Evolutionary conservation across 1,284 basidiomycete genomes (phyloP).

Genomic region (Phellopilus nigrolimitatus): DNA sequence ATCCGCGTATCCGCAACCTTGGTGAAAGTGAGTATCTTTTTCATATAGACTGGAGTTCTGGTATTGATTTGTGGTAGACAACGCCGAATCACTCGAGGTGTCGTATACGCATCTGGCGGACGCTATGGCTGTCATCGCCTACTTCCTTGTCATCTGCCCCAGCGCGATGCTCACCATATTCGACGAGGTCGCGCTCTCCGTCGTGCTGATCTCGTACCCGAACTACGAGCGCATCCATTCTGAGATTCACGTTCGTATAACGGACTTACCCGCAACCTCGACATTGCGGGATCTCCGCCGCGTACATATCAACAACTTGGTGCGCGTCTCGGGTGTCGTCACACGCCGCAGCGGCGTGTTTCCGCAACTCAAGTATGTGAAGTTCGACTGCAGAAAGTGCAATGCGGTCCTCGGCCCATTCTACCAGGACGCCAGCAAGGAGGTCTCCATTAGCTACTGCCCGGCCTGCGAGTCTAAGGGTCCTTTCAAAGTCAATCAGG

Average conservation of each 20-base stretch:
- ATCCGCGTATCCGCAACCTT: conserved; percentile 86
- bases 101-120: conserved; percentile 90
- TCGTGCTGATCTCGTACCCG: conserved; percentile 94
- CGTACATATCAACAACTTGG: conserved; percentile 89
- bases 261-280: conserved; percentile 85
- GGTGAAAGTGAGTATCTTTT: conserved; percentile 76
- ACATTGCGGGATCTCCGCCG: conserved; percentile 94
- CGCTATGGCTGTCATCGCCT: conserved; percentile 92
- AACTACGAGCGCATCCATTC: conserved; percentile 96
- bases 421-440: conserved; percentile 94
- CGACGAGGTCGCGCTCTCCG: conserved; percentile 92
- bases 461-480: conserved; percentile 91
- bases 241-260: conserved; percentile 96
- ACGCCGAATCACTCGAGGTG: conserved; percentile 95
- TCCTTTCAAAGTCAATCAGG: conserved; percentile 95
- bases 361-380: conserved; percentile 98
- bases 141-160: conserved; percentile 95
- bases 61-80: conserved; percentile 49
- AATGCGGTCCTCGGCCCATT: conserved; percentile 92
- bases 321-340: conserved; percentile 95
- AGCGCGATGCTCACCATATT: conserved; percentile 91
- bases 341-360: conserved; percentile 95
- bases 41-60: neutral
- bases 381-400: conserved; percentile 96
- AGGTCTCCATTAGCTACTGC: conserved; percentile 93